Conservation (phyloP, 83 land plant genomes). For the Larix sibirica region DNA sequence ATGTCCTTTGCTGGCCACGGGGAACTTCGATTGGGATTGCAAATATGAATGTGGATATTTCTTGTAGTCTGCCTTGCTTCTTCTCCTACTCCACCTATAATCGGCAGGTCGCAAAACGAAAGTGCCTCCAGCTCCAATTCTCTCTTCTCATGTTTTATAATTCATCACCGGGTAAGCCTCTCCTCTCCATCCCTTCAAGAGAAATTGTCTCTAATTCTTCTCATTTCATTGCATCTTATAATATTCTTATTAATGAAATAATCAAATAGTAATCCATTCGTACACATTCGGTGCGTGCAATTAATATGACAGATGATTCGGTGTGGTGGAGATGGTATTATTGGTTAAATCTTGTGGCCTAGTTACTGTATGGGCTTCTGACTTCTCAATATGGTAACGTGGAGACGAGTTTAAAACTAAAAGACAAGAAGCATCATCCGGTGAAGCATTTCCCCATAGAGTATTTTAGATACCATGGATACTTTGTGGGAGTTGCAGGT, state of each 20-base stretch:
- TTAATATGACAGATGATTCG: conserved; percentile 49
- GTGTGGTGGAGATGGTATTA: conserved; percentile 60
- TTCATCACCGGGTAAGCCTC: conserved; percentile 38
- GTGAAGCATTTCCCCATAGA: conserved; percentile 32
- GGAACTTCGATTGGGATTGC: too few relatives aligned
- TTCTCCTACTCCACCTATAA: too few relatives aligned
- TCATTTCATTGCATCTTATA: neutral
- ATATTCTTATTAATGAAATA: neutral
- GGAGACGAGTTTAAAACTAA: conserved; percentile 18
- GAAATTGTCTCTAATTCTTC: neutral
- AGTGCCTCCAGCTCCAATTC: too few relatives aligned
- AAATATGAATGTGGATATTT: too few relatives aligned
- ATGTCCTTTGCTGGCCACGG: too few relatives aligned
- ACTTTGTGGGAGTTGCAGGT: conserved; percentile 39
- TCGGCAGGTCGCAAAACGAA: too few relatives aligned
- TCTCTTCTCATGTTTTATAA: conserved; percentile 57
- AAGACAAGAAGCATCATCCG: conserved; percentile 1
- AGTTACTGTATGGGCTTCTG: conserved; percentile 55
- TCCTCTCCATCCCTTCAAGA: neutral
- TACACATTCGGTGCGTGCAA: neutral
- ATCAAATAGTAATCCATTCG: neutral
- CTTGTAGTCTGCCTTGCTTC: too few relatives aligned
- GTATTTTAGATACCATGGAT: conserved; percentile 39
- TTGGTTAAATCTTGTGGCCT: conserved; percentile 41
- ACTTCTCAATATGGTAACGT: conserved; percentile 52